These are phyloP conservation scores for Hibiscus syriacus DNA, from an alignment of 345 rosid species.

Conservation along the genomic window DNA sequence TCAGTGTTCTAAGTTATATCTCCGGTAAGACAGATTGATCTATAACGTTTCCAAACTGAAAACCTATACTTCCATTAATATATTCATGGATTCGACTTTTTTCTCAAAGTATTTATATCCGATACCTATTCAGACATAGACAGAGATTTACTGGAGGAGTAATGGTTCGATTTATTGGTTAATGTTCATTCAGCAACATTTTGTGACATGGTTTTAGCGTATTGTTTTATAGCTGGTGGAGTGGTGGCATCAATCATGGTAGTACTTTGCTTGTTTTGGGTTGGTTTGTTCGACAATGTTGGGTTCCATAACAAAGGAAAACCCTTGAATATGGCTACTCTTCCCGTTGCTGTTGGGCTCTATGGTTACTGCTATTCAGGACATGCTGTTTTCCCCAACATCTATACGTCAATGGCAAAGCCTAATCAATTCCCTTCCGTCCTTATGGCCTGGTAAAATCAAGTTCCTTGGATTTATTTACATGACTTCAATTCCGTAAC, in stretches of 20 bases:
- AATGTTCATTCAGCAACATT: background rate
- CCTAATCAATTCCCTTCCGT: slow-evolving; percentile 63
- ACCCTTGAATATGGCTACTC: slow-evolving; percentile 48
- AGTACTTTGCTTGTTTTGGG: slow-evolving; percentile 85
- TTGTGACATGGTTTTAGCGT: background rate
- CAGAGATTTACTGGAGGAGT: too few species aligned
- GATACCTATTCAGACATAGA: background rate
- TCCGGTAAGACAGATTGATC: slow-evolving; percentile 44
- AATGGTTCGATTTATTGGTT: too few species aligned
- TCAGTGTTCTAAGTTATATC: slow-evolving; percentile 72
- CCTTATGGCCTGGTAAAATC: slow-evolving; percentile 58
- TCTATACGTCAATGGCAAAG: slow-evolving; percentile 85
- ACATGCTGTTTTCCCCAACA: slow-evolving; percentile 95
- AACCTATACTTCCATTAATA: background rate
- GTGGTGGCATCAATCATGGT: slow-evolving; percentile 79
- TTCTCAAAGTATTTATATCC: too few species aligned
- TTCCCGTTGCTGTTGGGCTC: slow-evolving; percentile 95
- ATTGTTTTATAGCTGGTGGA: slow-evolving; percentile 66
- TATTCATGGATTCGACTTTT: background rate
- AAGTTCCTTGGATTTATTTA: background rate
- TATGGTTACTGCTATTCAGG: slow-evolving; percentile 96
- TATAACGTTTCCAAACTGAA: background rate
- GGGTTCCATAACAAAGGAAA: slow-evolving; percentile 65
- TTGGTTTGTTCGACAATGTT: slow-evolving; percentile 69
- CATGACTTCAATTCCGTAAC: too few species aligned